Evolutionary conservation across 306 rosid species (phyloP).

Genomic region (Rosa lucieae): DNA sequence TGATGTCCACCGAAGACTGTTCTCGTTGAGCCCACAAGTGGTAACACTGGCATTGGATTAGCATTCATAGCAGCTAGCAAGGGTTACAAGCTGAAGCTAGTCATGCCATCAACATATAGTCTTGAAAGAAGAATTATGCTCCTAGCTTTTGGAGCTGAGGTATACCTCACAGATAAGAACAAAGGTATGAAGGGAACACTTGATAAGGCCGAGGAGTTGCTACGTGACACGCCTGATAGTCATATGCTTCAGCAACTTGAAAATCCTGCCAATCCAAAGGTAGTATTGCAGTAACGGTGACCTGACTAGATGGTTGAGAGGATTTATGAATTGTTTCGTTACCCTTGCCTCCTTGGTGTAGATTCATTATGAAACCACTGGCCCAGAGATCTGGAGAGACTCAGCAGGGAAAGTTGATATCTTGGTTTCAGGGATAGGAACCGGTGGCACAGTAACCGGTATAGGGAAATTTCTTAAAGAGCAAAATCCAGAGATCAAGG

Average conservation of each 20-base stretch:
- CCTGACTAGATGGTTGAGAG: conserved; percentile 6
- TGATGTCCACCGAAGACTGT: conserved; percentile 46
- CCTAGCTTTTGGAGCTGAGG: conserved; percentile 81
- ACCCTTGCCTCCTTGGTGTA: conserved; percentile 16
- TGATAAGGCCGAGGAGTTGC: conserved; percentile 57
- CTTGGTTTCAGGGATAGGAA: conserved; percentile 75
- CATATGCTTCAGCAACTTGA: conserved; percentile 52
- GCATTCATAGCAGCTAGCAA: conserved; percentile 70
- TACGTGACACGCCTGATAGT: conserved; percentile 52
- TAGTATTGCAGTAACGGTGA: conserved; percentile 18
- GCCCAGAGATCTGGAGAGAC: conserved; percentile 92
- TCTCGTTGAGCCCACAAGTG: conserved; percentile 73
- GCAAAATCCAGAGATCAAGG: conserved; percentile 75
- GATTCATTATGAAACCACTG: conserved; percentile 90
- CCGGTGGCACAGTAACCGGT: conserved; percentile 79
- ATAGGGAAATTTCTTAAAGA: conserved; percentile 74
- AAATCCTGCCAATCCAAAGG: conserved; percentile 73
- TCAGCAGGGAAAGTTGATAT: conserved; percentile 63
- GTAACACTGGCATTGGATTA: conserved; percentile 87
- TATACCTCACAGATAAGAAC: conserved; percentile 58
- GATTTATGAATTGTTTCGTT: background rate
- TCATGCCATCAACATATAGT: conserved; percentile 61
- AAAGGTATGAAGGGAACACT: conserved; percentile 49
- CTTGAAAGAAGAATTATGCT: conserved; percentile 65
- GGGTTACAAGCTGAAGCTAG: conserved; percentile 62